These are phyloP conservation scores for Pholiota microspora DNA, from an alignment of 768 basidiomycete species.

Conservation along the genomic window DNA sequence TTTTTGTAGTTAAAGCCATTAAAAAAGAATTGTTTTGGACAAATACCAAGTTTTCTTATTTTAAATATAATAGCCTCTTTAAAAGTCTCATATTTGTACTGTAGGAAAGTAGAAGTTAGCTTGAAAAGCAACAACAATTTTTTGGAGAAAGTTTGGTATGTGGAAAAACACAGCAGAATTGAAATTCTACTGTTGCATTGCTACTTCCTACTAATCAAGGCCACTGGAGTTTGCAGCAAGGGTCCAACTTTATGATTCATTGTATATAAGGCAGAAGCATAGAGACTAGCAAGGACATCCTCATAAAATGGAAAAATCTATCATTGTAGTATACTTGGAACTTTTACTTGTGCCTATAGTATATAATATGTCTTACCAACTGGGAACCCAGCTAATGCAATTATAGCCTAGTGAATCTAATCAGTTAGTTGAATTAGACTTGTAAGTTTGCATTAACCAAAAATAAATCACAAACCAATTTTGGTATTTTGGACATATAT, in stretches of 20 bases:
- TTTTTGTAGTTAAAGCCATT: background rate
- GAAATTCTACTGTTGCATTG: background rate
- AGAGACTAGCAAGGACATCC: conserved; percentile 4
- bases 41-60: background rate
- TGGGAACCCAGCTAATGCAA: conserved; percentile 12
- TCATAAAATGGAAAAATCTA: conserved; percentile 13
- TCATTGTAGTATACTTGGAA: conserved; percentile 3
- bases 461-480: conserved; percentile 6
- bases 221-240: background rate
- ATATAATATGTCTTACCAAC: conserved; percentile 11
- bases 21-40: background rate
- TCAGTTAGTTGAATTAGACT: background rate
- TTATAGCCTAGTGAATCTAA: background rate
- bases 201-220: background rate
- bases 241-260: too few relatives aligned
- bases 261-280: too few relatives aligned
- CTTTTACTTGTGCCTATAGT: conserved; percentile 10
- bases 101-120: background rate
- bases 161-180: background rate
- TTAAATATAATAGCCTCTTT: background rate
- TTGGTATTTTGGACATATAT: conserved; percentile 12
- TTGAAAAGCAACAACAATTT: background rate
- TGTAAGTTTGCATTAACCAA: too few relatives aligned
- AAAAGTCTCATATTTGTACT: background rate
- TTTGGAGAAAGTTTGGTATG: background rate